Percentiles rank a stretch among this genome's conserved stretches.
Evolutionary conservation across 2,329 filamentous ascomycete species (phyloP).

Genomic region (Pseudogymnoascus sp.): DNA sequence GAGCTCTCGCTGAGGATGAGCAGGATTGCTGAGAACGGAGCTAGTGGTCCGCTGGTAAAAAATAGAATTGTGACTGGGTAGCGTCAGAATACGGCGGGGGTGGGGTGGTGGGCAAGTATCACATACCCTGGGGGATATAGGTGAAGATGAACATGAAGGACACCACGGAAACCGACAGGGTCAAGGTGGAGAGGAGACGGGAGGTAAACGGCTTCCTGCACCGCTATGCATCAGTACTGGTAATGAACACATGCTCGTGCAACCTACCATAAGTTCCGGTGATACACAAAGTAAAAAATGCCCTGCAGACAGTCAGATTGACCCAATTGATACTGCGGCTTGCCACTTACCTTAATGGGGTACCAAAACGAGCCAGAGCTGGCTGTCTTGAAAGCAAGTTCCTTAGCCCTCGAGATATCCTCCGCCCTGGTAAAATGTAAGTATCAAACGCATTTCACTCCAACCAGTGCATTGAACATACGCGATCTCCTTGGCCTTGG

Average conservation of each 20-base stretch:
- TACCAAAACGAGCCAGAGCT: constrained; percentile 77
- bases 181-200: constrained; percentile 51
- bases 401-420: constrained; percentile 60
- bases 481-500: constrained; percentile 28
- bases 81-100: not conserved
- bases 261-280: constrained; percentile 44
- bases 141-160: constrained; percentile 79
- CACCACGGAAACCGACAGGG: constrained; percentile 64
- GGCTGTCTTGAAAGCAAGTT: constrained; percentile 58
- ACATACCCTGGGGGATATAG: constrained; percentile 62
- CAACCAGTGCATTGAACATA: constrained; percentile 17
- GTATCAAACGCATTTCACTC: constrained; percentile 11
- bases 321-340: not conserved
- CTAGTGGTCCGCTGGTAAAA: constrained; percentile 60
- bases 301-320: constrained; percentile 34
- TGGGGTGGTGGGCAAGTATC: not conserved
- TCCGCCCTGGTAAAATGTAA: constrained; percentile 42
- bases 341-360: constrained; percentile 56
- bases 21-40: constrained; percentile 62
- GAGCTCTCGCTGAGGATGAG: constrained; percentile 57
- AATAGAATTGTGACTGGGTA: constrained; percentile 33
- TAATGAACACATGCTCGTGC: not conserved
- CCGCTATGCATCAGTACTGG: not conserved
- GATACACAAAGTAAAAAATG: constrained; percentile 49
- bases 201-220: constrained; percentile 41